These are phyloP conservation scores for Furcasterigmium furcatum DNA, from an alignment of 2,329 filamentous ascomycete genomes.

Conservation along the genomic window DNA sequence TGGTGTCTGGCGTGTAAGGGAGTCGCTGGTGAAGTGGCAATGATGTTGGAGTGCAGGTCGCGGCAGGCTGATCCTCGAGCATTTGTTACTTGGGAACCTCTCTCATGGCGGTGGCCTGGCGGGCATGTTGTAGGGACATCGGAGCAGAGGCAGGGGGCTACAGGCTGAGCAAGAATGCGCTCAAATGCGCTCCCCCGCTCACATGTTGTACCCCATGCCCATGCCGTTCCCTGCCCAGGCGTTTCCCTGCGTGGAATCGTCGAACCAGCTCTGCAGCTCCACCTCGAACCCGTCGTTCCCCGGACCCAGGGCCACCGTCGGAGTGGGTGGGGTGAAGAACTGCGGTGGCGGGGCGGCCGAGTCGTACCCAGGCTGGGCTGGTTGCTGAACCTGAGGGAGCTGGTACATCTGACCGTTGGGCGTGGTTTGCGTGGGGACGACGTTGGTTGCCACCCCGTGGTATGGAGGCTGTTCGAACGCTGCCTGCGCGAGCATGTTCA, in stretches of 20 bases:
- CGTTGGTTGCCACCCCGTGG: background rate
- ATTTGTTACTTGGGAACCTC: too few relatives aligned
- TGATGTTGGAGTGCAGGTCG: too few relatives aligned
- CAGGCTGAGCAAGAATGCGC: too few relatives aligned
- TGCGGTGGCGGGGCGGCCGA: conserved; percentile 8
- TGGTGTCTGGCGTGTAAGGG: too few relatives aligned
- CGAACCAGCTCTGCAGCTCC: conserved; percentile 32
- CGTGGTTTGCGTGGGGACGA: background rate
- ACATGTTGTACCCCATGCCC: background rate
- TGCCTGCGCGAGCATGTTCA: conserved; percentile 37
- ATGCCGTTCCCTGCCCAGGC: conserved; percentile 11
- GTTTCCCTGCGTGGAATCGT: conserved; percentile 7
- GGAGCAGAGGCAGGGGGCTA: too few relatives aligned
- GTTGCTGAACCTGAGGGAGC: background rate
- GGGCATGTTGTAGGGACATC: too few relatives aligned
- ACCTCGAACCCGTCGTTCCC: conserved; percentile 42
- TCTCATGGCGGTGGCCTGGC: too few relatives aligned
- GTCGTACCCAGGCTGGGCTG: conserved; percentile 15
- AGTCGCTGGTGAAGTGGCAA: too few relatives aligned
- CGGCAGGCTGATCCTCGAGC: too few relatives aligned
- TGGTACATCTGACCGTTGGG: background rate
- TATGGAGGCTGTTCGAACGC: conserved; percentile 24
- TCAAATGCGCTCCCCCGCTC: too few relatives aligned
- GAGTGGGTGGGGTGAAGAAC: conserved; percentile 13
- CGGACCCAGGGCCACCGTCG: conserved; percentile 21